A percentile compares a stretch with the other conserved stretches of the same genome.
Conservation (phyloP, 192 early-diverging fungal genomes). For the Coemansia sp. region DNA sequence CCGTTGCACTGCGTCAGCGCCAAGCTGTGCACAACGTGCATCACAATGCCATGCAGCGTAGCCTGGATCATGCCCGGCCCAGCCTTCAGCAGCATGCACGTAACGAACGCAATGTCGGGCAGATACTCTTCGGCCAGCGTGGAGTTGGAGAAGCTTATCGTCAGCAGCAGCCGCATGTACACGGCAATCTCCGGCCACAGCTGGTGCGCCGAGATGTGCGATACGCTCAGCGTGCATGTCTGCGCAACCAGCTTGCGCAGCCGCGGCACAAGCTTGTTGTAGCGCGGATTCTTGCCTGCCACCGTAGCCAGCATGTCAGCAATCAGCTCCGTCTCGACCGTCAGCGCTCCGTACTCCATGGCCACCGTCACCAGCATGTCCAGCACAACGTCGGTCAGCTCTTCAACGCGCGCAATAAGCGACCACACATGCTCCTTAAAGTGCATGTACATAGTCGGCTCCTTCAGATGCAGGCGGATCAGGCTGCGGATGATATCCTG, state of each 20-base stretch:
- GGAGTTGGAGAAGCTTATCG: slow-evolving; percentile 85
- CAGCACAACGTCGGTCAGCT: slow-evolving; percentile 75
- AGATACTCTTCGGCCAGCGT: slow-evolving; percentile 73
- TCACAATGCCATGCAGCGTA: slow-evolving; percentile 90
- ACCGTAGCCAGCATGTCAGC: slow-evolving; percentile 85
- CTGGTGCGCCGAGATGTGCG: slow-evolving; percentile 75
- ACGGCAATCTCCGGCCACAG: slow-evolving; percentile 93
- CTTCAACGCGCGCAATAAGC: slow-evolving; percentile 74
- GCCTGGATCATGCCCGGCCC: slow-evolving; percentile 82
- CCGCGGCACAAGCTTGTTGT: slow-evolving; percentile 77
- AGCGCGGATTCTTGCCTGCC: slow-evolving; percentile 72
- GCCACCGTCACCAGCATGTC: slow-evolving; percentile 80
- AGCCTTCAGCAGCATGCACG: slow-evolving; percentile 80
- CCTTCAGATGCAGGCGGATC: slow-evolving; percentile 80
- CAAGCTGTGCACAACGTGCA: slow-evolving; percentile 87
- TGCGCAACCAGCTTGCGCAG: slow-evolving; percentile 79
- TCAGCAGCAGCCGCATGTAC: slow-evolving; percentile 82
- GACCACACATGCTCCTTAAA: slow-evolving; percentile 88
- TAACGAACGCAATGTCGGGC: slow-evolving; percentile 84
- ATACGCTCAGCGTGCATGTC: slow-evolving; percentile 72
- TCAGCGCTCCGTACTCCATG: slow-evolving; percentile 75
- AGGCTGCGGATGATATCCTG: slow-evolving; percentile 76
- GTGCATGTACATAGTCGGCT: slow-evolving; percentile 78
- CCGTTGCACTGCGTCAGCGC: slow-evolving; percentile 79
- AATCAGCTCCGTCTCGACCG: slow-evolving; percentile 77